These are phyloP conservation scores for Penicillium pancosmium DNA, from an alignment of 495 filamentous ascomycete genomes.

Conservation along the genomic window DNA sequence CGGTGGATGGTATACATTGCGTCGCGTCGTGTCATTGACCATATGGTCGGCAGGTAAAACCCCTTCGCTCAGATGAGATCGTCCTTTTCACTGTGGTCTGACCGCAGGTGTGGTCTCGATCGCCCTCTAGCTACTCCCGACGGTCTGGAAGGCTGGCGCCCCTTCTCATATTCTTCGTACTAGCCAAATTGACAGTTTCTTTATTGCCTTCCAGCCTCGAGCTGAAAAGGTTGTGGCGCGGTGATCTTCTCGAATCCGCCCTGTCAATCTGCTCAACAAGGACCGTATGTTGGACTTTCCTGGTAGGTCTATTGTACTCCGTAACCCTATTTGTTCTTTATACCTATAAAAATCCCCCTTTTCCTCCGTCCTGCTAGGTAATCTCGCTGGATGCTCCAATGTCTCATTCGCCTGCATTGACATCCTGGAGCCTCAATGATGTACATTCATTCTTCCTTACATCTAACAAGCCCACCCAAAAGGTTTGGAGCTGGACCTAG, in stretches of 20 bases:
- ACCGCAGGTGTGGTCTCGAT: not conserved
- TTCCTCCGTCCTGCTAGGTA: too few relatives aligned
- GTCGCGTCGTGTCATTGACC: constrained; percentile 2
- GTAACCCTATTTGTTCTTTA: too few relatives aligned
- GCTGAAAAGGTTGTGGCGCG: not conserved
- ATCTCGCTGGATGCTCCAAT: too few relatives aligned
- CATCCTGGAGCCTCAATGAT: too few relatives aligned
- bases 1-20: not conserved
- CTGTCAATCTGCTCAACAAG: not conserved
- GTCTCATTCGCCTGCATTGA: too few relatives aligned
- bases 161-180: not conserved
- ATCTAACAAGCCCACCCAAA: too few relatives aligned
- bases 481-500: too few relatives aligned
- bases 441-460: too few relatives aligned
- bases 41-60: constrained; percentile 2
- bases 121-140: not conserved
- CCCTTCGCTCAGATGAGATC: constrained; percentile 1
- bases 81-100: not conserved
- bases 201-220: not conserved
- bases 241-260: constrained; percentile 1
- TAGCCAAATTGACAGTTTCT: not conserved
- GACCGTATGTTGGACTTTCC: not conserved
- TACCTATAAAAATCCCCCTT: too few relatives aligned
- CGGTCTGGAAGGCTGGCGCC: too few relatives aligned
- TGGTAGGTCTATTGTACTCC: not conserved